Conservation (phyloP, 2,329 filamentous ascomycete species). For the Aspergillus sp. region DNA sequence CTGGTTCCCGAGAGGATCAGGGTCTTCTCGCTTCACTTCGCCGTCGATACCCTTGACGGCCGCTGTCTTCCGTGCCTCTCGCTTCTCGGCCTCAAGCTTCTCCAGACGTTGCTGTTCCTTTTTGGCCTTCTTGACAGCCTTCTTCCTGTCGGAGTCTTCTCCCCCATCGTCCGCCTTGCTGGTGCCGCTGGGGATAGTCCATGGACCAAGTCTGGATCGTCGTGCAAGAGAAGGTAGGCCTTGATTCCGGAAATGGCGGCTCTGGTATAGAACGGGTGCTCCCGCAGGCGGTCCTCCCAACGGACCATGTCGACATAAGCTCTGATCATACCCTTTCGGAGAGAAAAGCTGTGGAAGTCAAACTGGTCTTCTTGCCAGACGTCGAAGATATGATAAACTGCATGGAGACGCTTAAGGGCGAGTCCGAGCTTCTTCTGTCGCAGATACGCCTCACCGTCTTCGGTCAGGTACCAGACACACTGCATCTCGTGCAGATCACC, state of each 20-base stretch:
- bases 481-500: constrained; percentile 96
- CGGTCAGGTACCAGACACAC: constrained; percentile 91
- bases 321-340: constrained; percentile 92
- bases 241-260: constrained; percentile 74
- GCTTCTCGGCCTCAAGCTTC: constrained; percentile 72
- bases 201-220: constrained; percentile 60
- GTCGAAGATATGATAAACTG: constrained; percentile 87
- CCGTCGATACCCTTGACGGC: constrained; percentile 50
- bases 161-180: constrained; percentile 43
- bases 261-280: constrained; percentile 86
- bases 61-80: constrained; percentile 68
- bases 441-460: constrained; percentile 84
- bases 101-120: constrained; percentile 68
- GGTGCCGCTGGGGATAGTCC: constrained; percentile 50
- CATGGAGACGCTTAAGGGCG: constrained; percentile 84
- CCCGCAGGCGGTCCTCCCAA: constrained; percentile 86
- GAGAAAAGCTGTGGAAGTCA: constrained; percentile 94
- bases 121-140: constrained; percentile 81
- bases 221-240: constrained; percentile 70
- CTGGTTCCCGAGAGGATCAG: constrained; percentile 75
- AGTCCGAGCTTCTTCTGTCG: constrained; percentile 74
- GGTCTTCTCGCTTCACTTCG: constrained; percentile 75
- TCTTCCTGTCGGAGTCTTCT: constrained; percentile 64
- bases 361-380: constrained; percentile 98
- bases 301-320: constrained; percentile 93